Evolutionary conservation across 2,329 filamentous ascomycete species (phyloP), one percentile per base, ranked within the genome.

Genomic region (Plenodomus tracheiphilus): DNA sequence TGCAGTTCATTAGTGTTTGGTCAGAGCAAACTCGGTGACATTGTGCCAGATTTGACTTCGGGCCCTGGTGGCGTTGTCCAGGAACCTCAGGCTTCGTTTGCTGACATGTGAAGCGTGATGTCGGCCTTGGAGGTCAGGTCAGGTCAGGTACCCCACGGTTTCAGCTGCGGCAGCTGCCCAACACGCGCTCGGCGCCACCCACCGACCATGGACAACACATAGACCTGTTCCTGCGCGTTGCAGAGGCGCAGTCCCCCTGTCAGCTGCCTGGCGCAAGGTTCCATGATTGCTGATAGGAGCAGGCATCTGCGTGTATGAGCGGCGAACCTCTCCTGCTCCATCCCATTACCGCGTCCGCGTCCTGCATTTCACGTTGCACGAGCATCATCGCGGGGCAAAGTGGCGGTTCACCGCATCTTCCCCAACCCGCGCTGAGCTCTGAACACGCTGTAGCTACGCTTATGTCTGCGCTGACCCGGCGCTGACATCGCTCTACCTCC

Each of bases 191-290:
- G 28, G 28, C 28, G 28, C 28, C 28, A 32, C 28, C 28, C 6
- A 32, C 28, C 28, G 28, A 32, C 51, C 38, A 49, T 47, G 43
- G 54, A 48, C 53, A 51, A 47, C 53, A 51, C 54, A 53, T 48
- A 19, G 39, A 43, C 49, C 50, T 49, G 59, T 49, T 56, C 56
- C 54, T 57, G 47, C 49, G 46, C 51, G 46, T 34, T 38, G 52
- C 52, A 57, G 59, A 58, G 64, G 62, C 63, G 59, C 58, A 65
- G 63, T 44, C 42, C 47, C 22, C 51, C 51, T 54, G 59, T 65
- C 58, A 63, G 56, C 55, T 64, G 54, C 50, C 54, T 49, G 51
- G 50, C 51, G 42, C 51, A 56, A 47, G 45, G 47, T 15, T 32
- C 47, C 46, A 49, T 41, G 38, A 43, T 43, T 53, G 51, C 46